Evolutionary conservation across 1,284 basidiomycete species (phyloP).

Genomic region (Apiotrichum gracile): DNA sequence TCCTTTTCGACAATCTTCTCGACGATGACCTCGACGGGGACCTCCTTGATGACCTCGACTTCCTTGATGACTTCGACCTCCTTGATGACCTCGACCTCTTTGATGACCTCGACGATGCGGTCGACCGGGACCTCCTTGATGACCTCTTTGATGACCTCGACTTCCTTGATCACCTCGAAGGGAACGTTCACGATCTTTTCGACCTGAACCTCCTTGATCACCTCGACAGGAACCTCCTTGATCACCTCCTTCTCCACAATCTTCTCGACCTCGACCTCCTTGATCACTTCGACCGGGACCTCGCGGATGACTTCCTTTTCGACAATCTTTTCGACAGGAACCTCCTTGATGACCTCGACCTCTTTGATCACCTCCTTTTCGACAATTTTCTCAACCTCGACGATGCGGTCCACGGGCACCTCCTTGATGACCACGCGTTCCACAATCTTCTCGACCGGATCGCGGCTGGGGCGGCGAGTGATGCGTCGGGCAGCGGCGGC

Average conservation of each 20-base stretch:
- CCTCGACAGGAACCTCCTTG: constrained; percentile 26
- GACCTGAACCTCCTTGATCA: constrained; percentile 37
- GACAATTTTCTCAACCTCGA: constrained; percentile 42
- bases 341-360: constrained; percentile 43
- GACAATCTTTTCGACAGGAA: constrained; percentile 40
- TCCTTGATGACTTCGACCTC: constrained; percentile 42
- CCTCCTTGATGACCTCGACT: constrained; percentile 30
- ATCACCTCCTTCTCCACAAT: constrained; percentile 17
- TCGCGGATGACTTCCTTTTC: constrained; percentile 32
- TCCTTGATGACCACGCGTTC: constrained; percentile 42
- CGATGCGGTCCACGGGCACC: too few relatives aligned
- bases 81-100: constrained; percentile 18
- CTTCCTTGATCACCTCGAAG: constrained; percentile 40
- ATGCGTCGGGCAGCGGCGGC: constrained; percentile 27
- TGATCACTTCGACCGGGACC: constrained; percentile 29
- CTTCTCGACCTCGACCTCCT: constrained; percentile 43
- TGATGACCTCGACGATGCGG: constrained; percentile 29
- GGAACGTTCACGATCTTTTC: constrained; percentile 31
- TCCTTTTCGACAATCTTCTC: constrained; percentile 37
- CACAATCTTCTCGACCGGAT: constrained; percentile 32
- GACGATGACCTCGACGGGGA: constrained; percentile 35
- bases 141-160: constrained; percentile 23
- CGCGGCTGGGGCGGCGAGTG: constrained; percentile 18
- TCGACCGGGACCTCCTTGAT: constrained; percentile 11
- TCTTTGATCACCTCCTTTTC: constrained; percentile 41